These are phyloP conservation scores for Erodium texanum DNA, from an alignment of 441 rosid species.

Conservation along the genomic window DNA sequence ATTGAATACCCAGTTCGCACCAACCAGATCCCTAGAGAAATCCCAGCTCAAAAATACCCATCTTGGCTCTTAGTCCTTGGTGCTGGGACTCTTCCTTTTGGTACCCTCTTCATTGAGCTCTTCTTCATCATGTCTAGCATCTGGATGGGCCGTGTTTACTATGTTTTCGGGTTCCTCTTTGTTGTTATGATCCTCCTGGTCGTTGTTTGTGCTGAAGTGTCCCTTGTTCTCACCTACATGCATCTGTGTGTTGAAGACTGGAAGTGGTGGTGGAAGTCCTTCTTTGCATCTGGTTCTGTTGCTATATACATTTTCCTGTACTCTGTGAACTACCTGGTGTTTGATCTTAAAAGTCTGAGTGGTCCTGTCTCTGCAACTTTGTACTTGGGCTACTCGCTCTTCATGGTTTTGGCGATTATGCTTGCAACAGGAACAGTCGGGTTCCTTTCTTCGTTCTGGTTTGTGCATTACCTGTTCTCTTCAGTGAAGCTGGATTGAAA, in stretches of 20 bases:
- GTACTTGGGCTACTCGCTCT: slow-evolving; percentile 62
- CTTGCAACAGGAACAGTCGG: slow-evolving; percentile 73
- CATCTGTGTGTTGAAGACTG: slow-evolving; percentile 79
- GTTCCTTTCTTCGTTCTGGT: slow-evolving; percentile 82
- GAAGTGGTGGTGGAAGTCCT: slow-evolving; percentile 92
- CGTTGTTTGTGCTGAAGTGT: slow-evolving; percentile 73
- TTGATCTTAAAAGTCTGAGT: slow-evolving; percentile 66
- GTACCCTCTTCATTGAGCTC: slow-evolving; percentile 71
- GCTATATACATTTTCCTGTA: slow-evolving; percentile 70
- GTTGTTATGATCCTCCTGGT: slow-evolving; percentile 60
- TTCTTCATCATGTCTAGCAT: slow-evolving; percentile 76
- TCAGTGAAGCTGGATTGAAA: slow-evolving; percentile 72
- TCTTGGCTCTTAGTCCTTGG: slow-evolving; percentile 69
- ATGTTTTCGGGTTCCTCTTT: slow-evolving; percentile 61
- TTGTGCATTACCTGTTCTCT: slow-evolving; percentile 77
- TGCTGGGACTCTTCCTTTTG: slow-evolving; percentile 67
- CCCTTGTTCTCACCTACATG: slow-evolving; percentile 69
- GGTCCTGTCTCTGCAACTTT: slow-evolving; percentile 74
- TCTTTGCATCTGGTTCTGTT: slow-evolving; percentile 79
- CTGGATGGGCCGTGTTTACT: slow-evolving; percentile 77
- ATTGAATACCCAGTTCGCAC: slow-evolving; percentile 73
- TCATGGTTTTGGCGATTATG: slow-evolving; percentile 77
- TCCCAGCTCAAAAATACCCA: slow-evolving; percentile 69
- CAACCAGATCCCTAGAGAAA: slow-evolving; percentile 72
- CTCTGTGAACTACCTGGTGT: slow-evolving; percentile 63